Percentiles rank a stretch among this genome's conserved stretches.
Conservation (phyloP, 2,329 filamentous ascomycete genomes). For the Epichloe sp. region DNA sequence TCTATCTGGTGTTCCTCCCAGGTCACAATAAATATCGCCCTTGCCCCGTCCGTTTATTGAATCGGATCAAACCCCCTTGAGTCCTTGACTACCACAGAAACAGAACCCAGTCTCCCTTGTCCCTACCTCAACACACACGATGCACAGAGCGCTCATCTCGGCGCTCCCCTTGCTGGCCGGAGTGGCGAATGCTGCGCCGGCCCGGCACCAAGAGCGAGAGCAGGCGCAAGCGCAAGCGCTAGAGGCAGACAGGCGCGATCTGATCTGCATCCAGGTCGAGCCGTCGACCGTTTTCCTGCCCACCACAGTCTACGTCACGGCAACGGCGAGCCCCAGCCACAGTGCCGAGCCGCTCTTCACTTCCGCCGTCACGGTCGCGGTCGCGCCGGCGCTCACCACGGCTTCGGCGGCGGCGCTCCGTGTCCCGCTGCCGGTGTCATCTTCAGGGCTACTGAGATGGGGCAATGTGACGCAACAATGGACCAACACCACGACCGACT, state of each 20-base stretch:
- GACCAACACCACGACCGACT: not conserved
- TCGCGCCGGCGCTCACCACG: not conserved
- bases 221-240: not conserved
- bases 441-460: not conserved
- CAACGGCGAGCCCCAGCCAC: not conserved
- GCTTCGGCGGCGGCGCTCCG: not conserved
- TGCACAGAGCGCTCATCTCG: slow-evolving; percentile 13
- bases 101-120: not conserved
- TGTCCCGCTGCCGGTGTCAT: not conserved
- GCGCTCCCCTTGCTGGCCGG: slow-evolving; percentile 14
- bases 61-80: not conserved
- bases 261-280: not conserved
- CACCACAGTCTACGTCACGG: not conserved
- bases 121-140: slow-evolving; percentile 1
- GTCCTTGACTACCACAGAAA: not conserved
- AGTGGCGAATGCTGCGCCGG: slow-evolving; percentile 10
- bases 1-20: too few relatives aligned
- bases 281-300: slow-evolving; percentile 1
- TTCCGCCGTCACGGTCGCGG: not conserved
- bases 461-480: not conserved
- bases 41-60: not conserved
- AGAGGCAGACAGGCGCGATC: not conserved
- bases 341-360: not conserved
- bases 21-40: not conserved
- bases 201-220: not conserved